phyloP scores from a whole-genome alignment of 345 rosid species.

The Acer negundo region DNA sequence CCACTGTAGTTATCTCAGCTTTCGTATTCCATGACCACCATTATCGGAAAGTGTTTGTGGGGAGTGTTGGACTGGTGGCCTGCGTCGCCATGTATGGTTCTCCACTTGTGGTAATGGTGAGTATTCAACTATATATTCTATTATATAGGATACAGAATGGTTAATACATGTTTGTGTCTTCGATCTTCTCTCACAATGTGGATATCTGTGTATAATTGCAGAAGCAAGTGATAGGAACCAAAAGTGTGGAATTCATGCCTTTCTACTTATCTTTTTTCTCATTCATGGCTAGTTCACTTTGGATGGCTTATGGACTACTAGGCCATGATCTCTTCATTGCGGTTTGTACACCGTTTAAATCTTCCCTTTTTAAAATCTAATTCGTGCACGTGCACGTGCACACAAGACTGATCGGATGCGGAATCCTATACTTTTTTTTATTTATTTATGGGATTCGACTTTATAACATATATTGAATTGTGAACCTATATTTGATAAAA shows the following conservation, averaged over 20 bases:
- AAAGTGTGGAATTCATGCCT: constrained; percentile 94
- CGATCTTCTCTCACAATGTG: no score
- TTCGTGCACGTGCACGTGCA: no score
- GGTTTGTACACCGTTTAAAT: constrained; percentile 37
- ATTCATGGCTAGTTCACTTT: constrained; percentile 62
- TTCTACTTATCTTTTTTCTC: constrained; percentile 82
- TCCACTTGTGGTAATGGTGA: constrained; percentile 72
- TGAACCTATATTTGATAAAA: no score
- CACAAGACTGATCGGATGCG: no score
- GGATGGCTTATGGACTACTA: constrained; percentile 78
- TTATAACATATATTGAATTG: no score
- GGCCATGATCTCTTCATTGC: constrained; percentile 78
- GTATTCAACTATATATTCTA: constrained; percentile 17
- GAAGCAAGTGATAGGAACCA: constrained; percentile 73
- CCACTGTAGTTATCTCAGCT: constrained; percentile 45
- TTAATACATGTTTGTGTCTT: no score
- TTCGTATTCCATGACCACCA: constrained; percentile 58
- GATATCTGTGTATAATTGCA: constrained; percentile 33
- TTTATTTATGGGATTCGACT: no score
- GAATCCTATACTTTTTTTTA: no score
- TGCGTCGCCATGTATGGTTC: constrained; percentile 78
- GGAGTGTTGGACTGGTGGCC: constrained; percentile 67
- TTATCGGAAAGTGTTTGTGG: constrained; percentile 62
- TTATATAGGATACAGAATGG: neutral
- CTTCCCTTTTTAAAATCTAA: no score